Conservation (phyloP, 75 land plant species). For the Pinus tabuliformis region DNA sequence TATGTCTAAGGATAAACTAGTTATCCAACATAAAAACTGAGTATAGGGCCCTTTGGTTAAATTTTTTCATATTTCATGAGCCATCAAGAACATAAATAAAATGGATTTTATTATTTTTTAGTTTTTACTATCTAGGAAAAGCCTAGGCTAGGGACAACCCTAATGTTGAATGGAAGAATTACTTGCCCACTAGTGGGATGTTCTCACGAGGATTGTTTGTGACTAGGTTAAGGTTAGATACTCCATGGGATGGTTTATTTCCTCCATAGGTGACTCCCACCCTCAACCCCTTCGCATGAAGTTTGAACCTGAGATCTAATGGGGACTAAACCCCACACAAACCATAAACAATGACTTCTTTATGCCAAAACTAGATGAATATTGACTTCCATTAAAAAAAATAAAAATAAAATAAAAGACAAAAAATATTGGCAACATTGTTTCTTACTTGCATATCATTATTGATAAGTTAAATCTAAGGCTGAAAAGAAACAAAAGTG, state of each 20-base stretch:
- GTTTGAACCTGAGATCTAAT: too few species aligned
- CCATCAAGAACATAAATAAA: slow-evolving; percentile 82
- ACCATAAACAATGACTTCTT: slow-evolving; percentile 50
- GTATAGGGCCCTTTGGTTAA: slow-evolving; percentile 89
- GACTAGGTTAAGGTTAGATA: too few species aligned
- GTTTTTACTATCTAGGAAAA: too few species aligned
- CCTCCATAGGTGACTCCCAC: too few species aligned
- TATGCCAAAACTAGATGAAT: slow-evolving; percentile 62
- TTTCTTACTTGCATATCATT: neutral
- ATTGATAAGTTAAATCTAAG: neutral
- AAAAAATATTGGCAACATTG: neutral
- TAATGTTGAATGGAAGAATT: too few species aligned
- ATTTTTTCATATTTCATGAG: slow-evolving; percentile 78
- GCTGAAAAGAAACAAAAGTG: neutral
- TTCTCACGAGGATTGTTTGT: too few species aligned
- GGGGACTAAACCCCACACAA: too few species aligned
- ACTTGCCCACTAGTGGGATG: too few species aligned
- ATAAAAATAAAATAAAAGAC: neutral
- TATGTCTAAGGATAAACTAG: slow-evolving; percentile 89
- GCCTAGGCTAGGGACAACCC: too few species aligned
- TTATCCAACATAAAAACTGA: slow-evolving; percentile 86
- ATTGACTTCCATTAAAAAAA: neutral
- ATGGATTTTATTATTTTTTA: too few species aligned
- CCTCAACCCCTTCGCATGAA: too few species aligned
- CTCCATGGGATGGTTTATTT: too few species aligned